Conservation (phyloP, 2,329 filamentous ascomycete species). For the Calonectria ilicicola region DNA sequence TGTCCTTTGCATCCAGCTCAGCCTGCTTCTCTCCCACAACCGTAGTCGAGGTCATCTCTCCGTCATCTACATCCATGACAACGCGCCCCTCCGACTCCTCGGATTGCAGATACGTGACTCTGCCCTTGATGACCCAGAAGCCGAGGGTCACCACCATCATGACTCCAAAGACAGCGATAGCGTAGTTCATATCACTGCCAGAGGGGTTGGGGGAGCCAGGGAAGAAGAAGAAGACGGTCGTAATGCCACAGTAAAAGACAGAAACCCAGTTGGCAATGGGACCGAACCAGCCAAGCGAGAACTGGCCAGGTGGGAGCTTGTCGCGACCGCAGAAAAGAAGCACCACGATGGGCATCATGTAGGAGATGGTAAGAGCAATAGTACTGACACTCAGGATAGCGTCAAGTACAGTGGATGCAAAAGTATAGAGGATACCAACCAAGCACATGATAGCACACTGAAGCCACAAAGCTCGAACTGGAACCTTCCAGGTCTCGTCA, state of each 20-base stretch:
- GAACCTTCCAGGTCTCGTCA: slow-evolving; percentile 63
- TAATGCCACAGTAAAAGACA: slow-evolving; percentile 63
- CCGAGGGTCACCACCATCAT: slow-evolving; percentile 62
- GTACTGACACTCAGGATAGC: slow-evolving; percentile 68
- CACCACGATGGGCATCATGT: slow-evolving; percentile 60
- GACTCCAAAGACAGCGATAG: slow-evolving; percentile 67
- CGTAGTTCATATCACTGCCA: slow-evolving; percentile 66
- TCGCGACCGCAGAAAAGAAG: slow-evolving; percentile 64
- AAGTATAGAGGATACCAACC: slow-evolving; percentile 68
- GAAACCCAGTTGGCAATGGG: slow-evolving; percentile 60
- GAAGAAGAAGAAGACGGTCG: slow-evolving; percentile 68
- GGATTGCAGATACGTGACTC: slow-evolving; percentile 48
- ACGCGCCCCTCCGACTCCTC: slow-evolving; percentile 41
- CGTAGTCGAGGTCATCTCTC: slow-evolving; percentile 27
- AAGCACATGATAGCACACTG: slow-evolving; percentile 57
- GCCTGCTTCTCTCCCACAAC: slow-evolving; percentile 21
- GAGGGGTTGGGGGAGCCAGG: slow-evolving; percentile 58
- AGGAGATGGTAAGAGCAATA: slow-evolving; percentile 65
- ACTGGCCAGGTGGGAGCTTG: slow-evolving; percentile 59
- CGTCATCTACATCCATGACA: slow-evolving; percentile 35
- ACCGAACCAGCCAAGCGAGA: slow-evolving; percentile 59
- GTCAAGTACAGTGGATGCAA: slow-evolving; percentile 63
- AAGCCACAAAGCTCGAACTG: slow-evolving; percentile 63
- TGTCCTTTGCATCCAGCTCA: background rate
- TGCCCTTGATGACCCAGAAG: slow-evolving; percentile 64